Conservation (phyloP, 345 rosid species). For the Murraya koenigii region DNA sequence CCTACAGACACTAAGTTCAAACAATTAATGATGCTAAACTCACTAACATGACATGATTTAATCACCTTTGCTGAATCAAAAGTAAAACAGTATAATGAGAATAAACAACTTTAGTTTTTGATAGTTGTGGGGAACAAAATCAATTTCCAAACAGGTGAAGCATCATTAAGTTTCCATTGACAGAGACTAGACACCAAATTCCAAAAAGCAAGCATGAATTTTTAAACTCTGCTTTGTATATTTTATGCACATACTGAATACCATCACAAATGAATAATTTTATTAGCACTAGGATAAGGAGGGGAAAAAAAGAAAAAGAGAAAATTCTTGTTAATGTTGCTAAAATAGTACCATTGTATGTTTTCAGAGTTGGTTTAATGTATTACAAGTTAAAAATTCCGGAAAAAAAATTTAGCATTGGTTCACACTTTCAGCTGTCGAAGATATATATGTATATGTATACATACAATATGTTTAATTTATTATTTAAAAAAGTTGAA, state of each 20-base stretch:
- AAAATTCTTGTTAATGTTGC: background rate
- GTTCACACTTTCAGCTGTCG: too few species aligned
- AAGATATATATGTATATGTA: too few species aligned
- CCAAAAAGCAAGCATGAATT: slow-evolving; percentile 22
- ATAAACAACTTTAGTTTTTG: slow-evolving; percentile 48
- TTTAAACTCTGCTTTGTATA: slow-evolving; percentile 11
- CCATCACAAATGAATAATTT: background rate
- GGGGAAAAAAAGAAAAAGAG: background rate
- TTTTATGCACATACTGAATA: background rate
- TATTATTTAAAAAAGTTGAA: background rate
- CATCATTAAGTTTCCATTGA: slow-evolving; percentile 59
- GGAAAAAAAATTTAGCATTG: too few species aligned
- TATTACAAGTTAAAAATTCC: background rate
- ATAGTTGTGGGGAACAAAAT: slow-evolving; percentile 87
- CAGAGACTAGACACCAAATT: slow-evolving; percentile 46
- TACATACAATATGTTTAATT: background rate
- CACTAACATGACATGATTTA: slow-evolving; percentile 76
- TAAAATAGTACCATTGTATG: background rate
- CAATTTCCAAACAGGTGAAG: slow-evolving; percentile 80
- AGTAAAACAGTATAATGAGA: slow-evolving; percentile 68
- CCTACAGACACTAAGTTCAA: slow-evolving; percentile 49
- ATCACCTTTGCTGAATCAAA: slow-evolving; percentile 67
- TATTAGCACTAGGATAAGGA: background rate
- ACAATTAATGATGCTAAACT: slow-evolving; percentile 72
- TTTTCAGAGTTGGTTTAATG: background rate